Base-by-base conservation (phyloP, 78 protist genomes). In the Pigoraptor vietnamica region DNA sequence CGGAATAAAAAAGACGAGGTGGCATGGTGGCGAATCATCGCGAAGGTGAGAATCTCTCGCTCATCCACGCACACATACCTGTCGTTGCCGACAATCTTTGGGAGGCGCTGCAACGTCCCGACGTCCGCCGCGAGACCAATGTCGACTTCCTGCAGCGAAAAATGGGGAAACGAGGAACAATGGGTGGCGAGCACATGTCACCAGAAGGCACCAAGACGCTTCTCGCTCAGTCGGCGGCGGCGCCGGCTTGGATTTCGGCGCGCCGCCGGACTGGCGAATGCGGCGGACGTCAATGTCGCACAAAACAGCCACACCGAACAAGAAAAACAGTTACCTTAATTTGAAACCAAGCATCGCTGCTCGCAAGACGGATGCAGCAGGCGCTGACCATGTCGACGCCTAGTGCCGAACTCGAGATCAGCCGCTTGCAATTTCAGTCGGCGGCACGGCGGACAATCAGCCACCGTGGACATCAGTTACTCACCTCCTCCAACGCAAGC, bases 91-190 rank as follows among this genome's bases (percentile, higher is more conserved):
- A 94, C 67, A 23, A 96, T 32, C 38, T 39, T 79, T 1, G 87
- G 79, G 34, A 96, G 86, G 14, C 98, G 88, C 88, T 97, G 98
- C 29, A 97, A 92, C 34, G 98, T 96, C 24, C 98, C 98, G 1
- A 97, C 81, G 86, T 97, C 98, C 9, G 98, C 97, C 9, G 91
- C 94, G 40, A 97, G 93, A 21, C 96, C 97, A 1, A 97, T 79
- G 24, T 95, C 93, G 0, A 94, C 93, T 83, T 97, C 98, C 56
- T 92, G 84, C 38, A 96, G 90, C 34, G 92, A 36, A 79, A 21
- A 25, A 21, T 25, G n/a, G 1, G 6, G 1, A 25, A 79, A 79
- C 21, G 14, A 79, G 1, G 84, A 40, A 40, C 2, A 40, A 40
- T 40, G n/a, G n/a, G n/a, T n/a, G n/a, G n/a, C n/a, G n/a, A n/a